Conservation (phyloP, 2,329 filamentous ascomycete genomes). For the Setomelanomma holmii region DNA sequence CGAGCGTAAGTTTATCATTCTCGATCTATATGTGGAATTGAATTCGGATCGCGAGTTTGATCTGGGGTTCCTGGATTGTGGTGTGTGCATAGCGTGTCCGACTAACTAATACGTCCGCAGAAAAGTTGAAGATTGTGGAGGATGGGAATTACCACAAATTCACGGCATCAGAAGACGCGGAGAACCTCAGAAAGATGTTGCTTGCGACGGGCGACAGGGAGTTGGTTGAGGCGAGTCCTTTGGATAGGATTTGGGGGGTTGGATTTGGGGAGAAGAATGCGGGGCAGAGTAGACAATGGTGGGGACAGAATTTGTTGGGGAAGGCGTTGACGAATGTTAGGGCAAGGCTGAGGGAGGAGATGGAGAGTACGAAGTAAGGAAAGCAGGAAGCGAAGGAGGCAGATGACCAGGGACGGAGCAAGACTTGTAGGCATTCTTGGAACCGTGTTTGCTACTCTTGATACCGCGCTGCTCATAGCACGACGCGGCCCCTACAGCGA, state of each 20-base stretch:
- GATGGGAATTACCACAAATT: constrained; percentile 68
- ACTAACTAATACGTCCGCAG: constrained; percentile 17
- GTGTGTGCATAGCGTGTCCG: neutral
- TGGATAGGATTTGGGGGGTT: constrained; percentile 71
- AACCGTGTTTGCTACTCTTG: too few relatives aligned
- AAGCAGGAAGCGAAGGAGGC: too few relatives aligned
- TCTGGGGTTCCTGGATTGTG: too few relatives aligned
- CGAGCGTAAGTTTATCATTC: constrained; percentile 29
- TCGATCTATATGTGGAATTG: too few relatives aligned
- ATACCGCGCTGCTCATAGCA: too few relatives aligned
- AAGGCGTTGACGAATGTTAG: constrained; percentile 68
- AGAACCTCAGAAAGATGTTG: constrained; percentile 57
- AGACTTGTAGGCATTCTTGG: too few relatives aligned
- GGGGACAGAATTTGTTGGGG: constrained; percentile 72
- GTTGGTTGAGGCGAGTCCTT: constrained; percentile 62
- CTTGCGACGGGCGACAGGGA: constrained; percentile 66
- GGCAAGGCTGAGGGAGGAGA: constrained; percentile 56
- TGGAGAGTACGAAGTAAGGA: neutral
- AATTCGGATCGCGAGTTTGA: too few relatives aligned
- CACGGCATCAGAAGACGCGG: constrained; percentile 51
- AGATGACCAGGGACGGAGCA: too few relatives aligned
- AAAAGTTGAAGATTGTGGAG: constrained; percentile 63
- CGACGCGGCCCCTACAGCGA: too few relatives aligned
- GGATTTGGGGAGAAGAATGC: constrained; percentile 64
- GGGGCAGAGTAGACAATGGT: constrained; percentile 54